Conservation (phyloP, 2,329 filamentous ascomycete genomes). For the Calonectria fujianensis region DNA sequence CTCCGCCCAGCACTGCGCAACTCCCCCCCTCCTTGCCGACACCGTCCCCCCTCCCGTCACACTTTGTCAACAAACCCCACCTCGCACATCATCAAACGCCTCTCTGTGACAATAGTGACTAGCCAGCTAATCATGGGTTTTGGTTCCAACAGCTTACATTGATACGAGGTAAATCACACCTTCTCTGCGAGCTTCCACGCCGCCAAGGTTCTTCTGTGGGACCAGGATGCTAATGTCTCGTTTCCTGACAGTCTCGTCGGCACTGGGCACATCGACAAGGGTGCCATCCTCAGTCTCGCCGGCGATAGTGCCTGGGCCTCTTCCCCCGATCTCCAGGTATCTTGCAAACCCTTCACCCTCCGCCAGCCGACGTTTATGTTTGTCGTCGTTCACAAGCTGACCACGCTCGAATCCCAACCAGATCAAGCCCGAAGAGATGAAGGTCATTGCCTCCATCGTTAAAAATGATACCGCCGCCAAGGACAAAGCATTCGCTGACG, state of each 20-base stretch:
- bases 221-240: constrained; percentile 51
- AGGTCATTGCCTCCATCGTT: constrained; percentile 74
- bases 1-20: constrained; percentile 30
- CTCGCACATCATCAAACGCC: constrained; percentile 3
- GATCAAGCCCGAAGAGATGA: constrained; percentile 73
- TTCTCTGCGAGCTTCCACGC: constrained; percentile 23
- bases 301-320: constrained; percentile 88
- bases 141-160: constrained; percentile 66
- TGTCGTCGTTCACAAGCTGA: constrained; percentile 32
- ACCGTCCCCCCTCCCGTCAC: constrained; percentile 44
- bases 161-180: constrained; percentile 67
- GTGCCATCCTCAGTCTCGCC: constrained; percentile 86
- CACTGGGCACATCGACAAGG: constrained; percentile 87
- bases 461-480: constrained; percentile 66
- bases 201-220: constrained; percentile 8
- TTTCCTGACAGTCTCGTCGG: constrained; percentile 80
- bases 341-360: constrained; percentile 19
- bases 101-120: constrained; percentile 26
- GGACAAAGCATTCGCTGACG: constrained; percentile 81
- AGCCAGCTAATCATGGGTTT: constrained; percentile 42
- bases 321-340: constrained; percentile 83
- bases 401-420: constrained; percentile 43
- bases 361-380: constrained; percentile 3
- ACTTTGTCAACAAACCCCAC: constrained; percentile 30
- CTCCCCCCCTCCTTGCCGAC: constrained; percentile 41